Percentiles rank a stretch among this genome's conserved stretches.
These are phyloP conservation scores for Penicillium simplicissimum DNA, from an alignment of 495 filamentous ascomycete species.

Conservation along the genomic window DNA sequence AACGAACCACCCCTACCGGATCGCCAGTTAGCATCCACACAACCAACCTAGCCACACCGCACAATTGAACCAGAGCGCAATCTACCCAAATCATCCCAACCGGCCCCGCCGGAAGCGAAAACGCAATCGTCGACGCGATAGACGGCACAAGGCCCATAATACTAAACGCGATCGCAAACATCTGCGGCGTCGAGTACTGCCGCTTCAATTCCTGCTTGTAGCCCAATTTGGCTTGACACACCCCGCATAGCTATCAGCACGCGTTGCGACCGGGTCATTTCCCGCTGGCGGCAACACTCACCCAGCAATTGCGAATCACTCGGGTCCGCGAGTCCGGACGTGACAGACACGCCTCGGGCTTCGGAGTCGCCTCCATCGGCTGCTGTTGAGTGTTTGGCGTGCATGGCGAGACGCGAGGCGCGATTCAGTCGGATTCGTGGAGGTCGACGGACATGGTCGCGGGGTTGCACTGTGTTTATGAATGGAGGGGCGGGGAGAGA, in stretches of 20 bases:
- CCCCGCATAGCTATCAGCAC: background rate
- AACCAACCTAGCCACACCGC: background rate
- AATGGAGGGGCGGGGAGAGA: background rate
- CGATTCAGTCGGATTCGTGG: background rate
- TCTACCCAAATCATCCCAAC: constrained; percentile 68
- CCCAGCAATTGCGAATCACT: constrained; percentile 31
- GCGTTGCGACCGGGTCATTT: background rate
- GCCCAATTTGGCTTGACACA: constrained; percentile 43
- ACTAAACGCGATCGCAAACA: constrained; percentile 70
- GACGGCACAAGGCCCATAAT: constrained; percentile 72
- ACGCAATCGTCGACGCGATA: constrained; percentile 64
- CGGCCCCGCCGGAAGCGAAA: constrained; percentile 66
- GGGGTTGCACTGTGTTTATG: background rate
- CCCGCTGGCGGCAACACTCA: constrained; percentile 9
- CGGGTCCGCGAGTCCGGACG: background rate
- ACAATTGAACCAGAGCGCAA: background rate
- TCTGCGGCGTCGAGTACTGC: constrained; percentile 63
- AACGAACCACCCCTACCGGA: constrained; percentile 56
- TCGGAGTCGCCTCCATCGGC: background rate
- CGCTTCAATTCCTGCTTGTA: constrained; percentile 71
- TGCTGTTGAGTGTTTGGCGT: background rate
- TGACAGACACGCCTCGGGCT: background rate
- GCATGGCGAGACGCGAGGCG: background rate
- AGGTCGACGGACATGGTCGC: background rate
- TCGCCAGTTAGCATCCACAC: background rate